A percentile compares a stretch with the other conserved stretches of the same genome.
These are phyloP conservation scores for Fraxinus latifolia DNA, from an alignment of 305 asterid genomes.

Conservation along the genomic window DNA sequence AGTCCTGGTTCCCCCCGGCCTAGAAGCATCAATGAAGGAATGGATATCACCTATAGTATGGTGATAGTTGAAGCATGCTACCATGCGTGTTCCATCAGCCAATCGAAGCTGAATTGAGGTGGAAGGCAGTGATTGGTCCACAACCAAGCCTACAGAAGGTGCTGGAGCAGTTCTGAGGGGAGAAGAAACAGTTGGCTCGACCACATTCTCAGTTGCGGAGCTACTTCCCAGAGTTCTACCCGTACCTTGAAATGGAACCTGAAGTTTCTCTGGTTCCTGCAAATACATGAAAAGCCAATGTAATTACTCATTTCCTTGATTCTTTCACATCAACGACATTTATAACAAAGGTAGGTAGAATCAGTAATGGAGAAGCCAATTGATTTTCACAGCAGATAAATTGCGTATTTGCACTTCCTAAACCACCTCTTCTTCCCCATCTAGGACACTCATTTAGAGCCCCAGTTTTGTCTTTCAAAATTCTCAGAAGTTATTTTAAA, in stretches of 20 bases:
- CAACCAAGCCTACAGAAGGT: constrained; percentile 51
- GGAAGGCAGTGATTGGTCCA: constrained; percentile 70
- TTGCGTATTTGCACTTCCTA: not conserved
- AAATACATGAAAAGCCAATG: constrained; percentile 8
- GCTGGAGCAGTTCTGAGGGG: constrained; percentile 48
- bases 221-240: constrained; percentile 88
- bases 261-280: constrained; percentile 69
- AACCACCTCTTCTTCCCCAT: not conserved
- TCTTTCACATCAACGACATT: not conserved
- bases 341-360: not conserved
- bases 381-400: not conserved
- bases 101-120: constrained; percentile 83
- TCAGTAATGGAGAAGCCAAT: not conserved
- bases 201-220: constrained; percentile 35
- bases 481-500: not conserved
- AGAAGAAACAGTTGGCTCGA: constrained; percentile 33
- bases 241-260: constrained; percentile 61
- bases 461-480: not conserved
- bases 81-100: constrained; percentile 89
- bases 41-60: constrained; percentile 74
- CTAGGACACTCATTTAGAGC: not conserved
- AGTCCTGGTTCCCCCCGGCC: constrained; percentile 54
- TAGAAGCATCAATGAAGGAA: constrained; percentile 63
- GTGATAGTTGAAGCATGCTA: constrained; percentile 73
- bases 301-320: not conserved